These are phyloP conservation scores for Tulasnella sp. DNA, from an alignment of 768 basidiomycete species.

Conservation along the genomic window DNA sequence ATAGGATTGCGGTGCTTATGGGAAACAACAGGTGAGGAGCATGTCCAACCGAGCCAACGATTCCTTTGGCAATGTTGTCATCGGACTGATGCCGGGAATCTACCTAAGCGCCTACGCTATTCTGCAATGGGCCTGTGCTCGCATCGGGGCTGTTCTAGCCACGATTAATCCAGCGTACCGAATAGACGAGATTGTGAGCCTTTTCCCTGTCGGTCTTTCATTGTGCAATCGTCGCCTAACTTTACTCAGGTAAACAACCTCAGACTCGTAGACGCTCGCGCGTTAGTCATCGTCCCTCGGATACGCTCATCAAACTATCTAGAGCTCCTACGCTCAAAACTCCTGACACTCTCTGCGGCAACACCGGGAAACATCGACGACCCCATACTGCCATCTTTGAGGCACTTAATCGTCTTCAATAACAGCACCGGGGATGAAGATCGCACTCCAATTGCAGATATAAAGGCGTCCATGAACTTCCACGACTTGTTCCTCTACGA, in stretches of 20 bases:
- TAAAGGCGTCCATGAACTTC: slow-evolving; percentile 55
- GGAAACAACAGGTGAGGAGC: slow-evolving; percentile 73
- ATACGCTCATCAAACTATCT: slow-evolving; percentile 58
- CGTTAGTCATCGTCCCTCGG: slow-evolving; percentile 62
- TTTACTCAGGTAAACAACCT: slow-evolving; percentile 45
- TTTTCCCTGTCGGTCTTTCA: background rate
- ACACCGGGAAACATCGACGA: slow-evolving; percentile 47
- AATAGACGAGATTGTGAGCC: slow-evolving; percentile 54
- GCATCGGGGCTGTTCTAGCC: slow-evolving; percentile 70
- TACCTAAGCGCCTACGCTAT: slow-evolving; percentile 70
- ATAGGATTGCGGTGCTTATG: slow-evolving; percentile 72
- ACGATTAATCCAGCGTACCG: slow-evolving; percentile 79
- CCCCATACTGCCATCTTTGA: slow-evolving; percentile 47
- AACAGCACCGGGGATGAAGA: slow-evolving; percentile 39
- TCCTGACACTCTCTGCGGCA: slow-evolving; percentile 41
- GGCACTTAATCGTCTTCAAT: slow-evolving; percentile 56
- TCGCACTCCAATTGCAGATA: slow-evolving; percentile 31
- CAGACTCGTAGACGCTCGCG: slow-evolving; percentile 51
- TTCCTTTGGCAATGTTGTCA: background rate
- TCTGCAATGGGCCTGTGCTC: slow-evolving; percentile 81
- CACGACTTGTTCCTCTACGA: slow-evolving; percentile 62
- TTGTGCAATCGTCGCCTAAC: slow-evolving; percentile 1
- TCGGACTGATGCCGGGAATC: too few relatives aligned
- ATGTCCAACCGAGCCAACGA: background rate
- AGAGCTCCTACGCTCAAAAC: slow-evolving; percentile 43